Conservation (phyloP, 2,329 filamentous ascomycete genomes). For the Monilinia fructigena region DNA sequence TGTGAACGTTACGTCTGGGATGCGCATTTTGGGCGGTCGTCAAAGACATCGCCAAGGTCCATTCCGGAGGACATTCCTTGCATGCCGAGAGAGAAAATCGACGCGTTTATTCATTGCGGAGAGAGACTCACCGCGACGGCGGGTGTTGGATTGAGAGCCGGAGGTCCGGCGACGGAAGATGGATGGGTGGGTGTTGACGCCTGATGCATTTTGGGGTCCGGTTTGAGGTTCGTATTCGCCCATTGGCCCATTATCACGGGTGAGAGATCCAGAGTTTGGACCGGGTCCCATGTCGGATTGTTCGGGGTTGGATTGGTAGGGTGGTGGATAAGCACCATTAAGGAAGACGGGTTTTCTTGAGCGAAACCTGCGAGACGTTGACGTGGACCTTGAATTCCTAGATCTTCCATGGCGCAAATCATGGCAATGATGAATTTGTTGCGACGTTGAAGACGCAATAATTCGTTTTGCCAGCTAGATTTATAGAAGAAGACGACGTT, state of each 20-base stretch:
- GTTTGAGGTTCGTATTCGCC: slow-evolving; percentile 7
- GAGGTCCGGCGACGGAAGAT: slow-evolving; percentile 54
- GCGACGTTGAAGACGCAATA: slow-evolving; percentile 81
- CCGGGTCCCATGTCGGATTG: slow-evolving; percentile 29
- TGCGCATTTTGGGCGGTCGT: slow-evolving; percentile 46
- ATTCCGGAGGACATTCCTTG: slow-evolving; percentile 56
- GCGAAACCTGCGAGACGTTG: slow-evolving; percentile 38
- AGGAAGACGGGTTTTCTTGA: slow-evolving; percentile 36
- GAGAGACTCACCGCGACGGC: slow-evolving; percentile 56
- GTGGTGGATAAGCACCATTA: slow-evolving; percentile 35
- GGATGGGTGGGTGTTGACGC: slow-evolving; percentile 45
- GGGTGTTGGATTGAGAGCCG: slow-evolving; percentile 38
- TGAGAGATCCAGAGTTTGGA: slow-evolving; percentile 38
- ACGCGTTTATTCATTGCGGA: slow-evolving; percentile 60
- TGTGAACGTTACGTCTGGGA: slow-evolving; percentile 34
- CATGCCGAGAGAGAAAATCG: slow-evolving; percentile 72
- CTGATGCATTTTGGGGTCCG: slow-evolving; percentile 24
- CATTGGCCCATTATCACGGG: slow-evolving; percentile 35
- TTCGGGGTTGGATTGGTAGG: slow-evolving; percentile 17
- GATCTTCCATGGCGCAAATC: slow-evolving; percentile 69
- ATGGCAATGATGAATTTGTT: slow-evolving; percentile 94
- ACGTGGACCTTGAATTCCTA: slow-evolving; percentile 41
- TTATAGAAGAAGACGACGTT: slow-evolving; percentile 99
- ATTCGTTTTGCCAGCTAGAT: slow-evolving; percentile 92
- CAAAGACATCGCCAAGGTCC: slow-evolving; percentile 63